These are phyloP conservation scores for Tinospora cordifolia DNA, from an alignment of 164 flowering plant species.

Conservation along the genomic window DNA sequence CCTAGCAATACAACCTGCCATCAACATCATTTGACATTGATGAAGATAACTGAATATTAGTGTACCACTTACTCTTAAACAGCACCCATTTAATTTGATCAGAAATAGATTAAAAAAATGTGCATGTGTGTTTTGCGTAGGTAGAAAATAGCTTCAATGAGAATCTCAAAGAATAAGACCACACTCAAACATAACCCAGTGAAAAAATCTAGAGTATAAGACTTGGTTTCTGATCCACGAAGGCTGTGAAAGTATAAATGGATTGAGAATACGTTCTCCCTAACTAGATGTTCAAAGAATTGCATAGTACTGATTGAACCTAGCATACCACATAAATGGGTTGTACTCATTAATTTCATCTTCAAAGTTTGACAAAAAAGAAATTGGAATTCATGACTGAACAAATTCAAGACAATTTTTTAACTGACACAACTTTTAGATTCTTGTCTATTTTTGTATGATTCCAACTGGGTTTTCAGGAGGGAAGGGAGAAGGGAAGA, in stretches of 20 bases:
- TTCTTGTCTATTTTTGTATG: background rate
- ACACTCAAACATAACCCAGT: background rate
- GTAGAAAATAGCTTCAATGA: background rate
- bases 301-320: too few species aligned
- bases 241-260: background rate
- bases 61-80: background rate
- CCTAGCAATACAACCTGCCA: conserved; percentile 90
- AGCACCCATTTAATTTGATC: background rate
- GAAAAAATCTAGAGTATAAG: background rate
- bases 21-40: conserved; percentile 15
- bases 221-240: background rate
- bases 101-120: too few species aligned
- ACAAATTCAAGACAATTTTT: too few species aligned
- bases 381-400: too few species aligned
- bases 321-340: too few species aligned
- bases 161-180: background rate
- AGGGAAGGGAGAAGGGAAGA: conserved; percentile 1
- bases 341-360: too few species aligned
- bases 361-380: too few species aligned
- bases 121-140: too few species aligned
- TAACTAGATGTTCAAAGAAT: too few species aligned
- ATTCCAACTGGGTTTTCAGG: too few species aligned
- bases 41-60: conserved; percentile 1
- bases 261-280: too few species aligned
- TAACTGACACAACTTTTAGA: background rate